A percentile compares a stretch with the other conserved stretches of the same genome.
Evolutionary conservation across 768 basidiomycete genomes (phyloP).

Genomic region (Boletus speciosus): DNA sequence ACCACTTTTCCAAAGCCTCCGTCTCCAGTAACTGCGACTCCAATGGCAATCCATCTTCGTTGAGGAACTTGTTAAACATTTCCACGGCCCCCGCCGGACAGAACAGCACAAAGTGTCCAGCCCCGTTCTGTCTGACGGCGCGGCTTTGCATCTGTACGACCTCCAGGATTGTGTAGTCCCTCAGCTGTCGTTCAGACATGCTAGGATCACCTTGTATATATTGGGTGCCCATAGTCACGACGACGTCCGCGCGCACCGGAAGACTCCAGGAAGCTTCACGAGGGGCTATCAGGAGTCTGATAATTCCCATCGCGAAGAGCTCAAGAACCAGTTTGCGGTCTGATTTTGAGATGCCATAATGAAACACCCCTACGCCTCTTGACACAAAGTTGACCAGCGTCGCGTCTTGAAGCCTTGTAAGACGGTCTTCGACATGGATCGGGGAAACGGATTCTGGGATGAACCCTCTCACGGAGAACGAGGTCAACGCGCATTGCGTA

Average conservation of each 20-base stretch:
- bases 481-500: constrained; percentile 79
- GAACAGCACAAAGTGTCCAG: constrained; percentile 77
- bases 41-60: constrained; percentile 76
- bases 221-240: constrained; percentile 92
- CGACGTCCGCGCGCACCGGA: constrained; percentile 77
- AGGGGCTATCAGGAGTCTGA: constrained; percentile 79
- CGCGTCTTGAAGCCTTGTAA: constrained; percentile 57
- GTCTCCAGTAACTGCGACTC: constrained; percentile 73
- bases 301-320: constrained; percentile 74
- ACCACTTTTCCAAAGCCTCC: constrained; percentile 47
- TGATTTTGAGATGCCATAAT: constrained; percentile 60
- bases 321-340: constrained; percentile 76
- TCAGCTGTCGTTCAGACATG: constrained; percentile 60
- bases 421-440: constrained; percentile 56
- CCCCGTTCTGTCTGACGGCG: constrained; percentile 60
- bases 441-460: constrained; percentile 47
- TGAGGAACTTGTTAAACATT: constrained; percentile 77
- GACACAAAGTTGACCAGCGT: constrained; percentile 68
- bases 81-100: constrained; percentile 86
- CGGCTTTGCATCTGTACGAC: constrained; percentile 89
- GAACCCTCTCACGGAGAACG: constrained; percentile 66
- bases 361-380: constrained; percentile 86
- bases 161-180: constrained; percentile 79
- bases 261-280: constrained; percentile 85
- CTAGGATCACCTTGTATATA: constrained; percentile 54